Evolutionary conservation across 345 rosid genomes (phyloP), one percentile per base, ranked within the genome.

Genomic region (Noccaea bulbosa): DNA sequence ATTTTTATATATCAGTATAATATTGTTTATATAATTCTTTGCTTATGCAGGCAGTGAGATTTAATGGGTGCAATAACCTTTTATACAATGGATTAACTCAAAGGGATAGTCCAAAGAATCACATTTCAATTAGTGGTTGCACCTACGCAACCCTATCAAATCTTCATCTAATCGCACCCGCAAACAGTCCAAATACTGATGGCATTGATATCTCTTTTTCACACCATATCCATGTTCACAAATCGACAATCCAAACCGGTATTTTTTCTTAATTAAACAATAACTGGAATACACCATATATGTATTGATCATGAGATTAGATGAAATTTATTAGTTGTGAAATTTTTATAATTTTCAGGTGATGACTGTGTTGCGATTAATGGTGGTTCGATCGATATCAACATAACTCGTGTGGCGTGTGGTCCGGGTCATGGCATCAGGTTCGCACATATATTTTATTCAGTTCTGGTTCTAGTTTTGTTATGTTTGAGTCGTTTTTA

Each of bases 361-460:
- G 75, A 71, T 33, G 75, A 71, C 3, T 71, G 75, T 52, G 15
- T 71, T 43, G 75, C 75, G 33, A 44, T 71, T 50, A 40, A 1
- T 6, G 43, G 12, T 61, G 73, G 76, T 46, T 33, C 60, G 11
- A 45, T 49, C 11, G 5, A 49, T 5, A 69, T 85, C 56, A 83
- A 57, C 11, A 58, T 87, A 68, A 74, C 80, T 9, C 12, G 52
- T 8, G 64, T 88, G 30, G 43, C 68, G 10, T 88, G 90, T 27
- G 93, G 90, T 20, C 93, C 90, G 9, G 93, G 88, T 35, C 92
- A 87, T 63, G 92, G 92, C 16, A 87, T 87, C 30, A 82, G 88
- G 77, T 73, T 54, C 14, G 24, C 43, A 56, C 14, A 33, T 54
- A 20, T 20, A 20, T 20, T 20, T 20, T 2, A 2, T 20, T 20